Evolutionary conservation across 2,329 filamentous ascomycete genomes (phyloP), one percentile per base, ranked within the genome.

Genomic region (Aureobasidium lini): DNA sequence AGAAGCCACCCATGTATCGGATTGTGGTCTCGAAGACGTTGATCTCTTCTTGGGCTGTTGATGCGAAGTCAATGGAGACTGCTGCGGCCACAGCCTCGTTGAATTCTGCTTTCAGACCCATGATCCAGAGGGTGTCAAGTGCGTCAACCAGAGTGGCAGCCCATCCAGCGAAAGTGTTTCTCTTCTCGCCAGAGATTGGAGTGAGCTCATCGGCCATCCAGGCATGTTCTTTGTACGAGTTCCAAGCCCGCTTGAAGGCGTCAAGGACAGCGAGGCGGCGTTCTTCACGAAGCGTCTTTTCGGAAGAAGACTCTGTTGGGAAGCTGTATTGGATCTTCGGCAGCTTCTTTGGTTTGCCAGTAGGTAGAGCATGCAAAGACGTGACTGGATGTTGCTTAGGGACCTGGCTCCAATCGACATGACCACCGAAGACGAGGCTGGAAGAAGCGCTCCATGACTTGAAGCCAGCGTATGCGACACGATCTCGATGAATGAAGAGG

Each of bases 161-260:
- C 91, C 91, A 95, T 50, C 88, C 89, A 68, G 90, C 93, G 70
- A 96, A 96, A 0, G 90, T 88, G 69, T 96, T 89, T 18, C 84
- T 83, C 63, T 79, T 84, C 18, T 74, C 76, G 54, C 84, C 85
- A 18, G 83, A 82, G 15, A 59, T 59, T n/a, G 57, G 57, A n/a
- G 74, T 70, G 36, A 80, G 65, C 65, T 80, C 77, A 59, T 80
- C 77, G 60, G 76, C 71, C 72, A 77, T 72, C 77, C 77, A 80
- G 4, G 76, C 77, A 62, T 74, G 69, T 42, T 69, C 57, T 34
- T 71, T 70, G 65, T 80, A 80, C 10, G 72, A 70, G 5, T 67
- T 70, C 76, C 77, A 80, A 59, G 72, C 74, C 48, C 73, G 72
- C 57, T 72, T 54, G 59, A 79, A 79, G 2, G 73, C 71, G 48